Evolutionary conservation across 2,329 filamentous ascomycete genomes (phyloP), one percentile per base, ranked within the genome.

Genomic region (Fusarium sp.): DNA sequence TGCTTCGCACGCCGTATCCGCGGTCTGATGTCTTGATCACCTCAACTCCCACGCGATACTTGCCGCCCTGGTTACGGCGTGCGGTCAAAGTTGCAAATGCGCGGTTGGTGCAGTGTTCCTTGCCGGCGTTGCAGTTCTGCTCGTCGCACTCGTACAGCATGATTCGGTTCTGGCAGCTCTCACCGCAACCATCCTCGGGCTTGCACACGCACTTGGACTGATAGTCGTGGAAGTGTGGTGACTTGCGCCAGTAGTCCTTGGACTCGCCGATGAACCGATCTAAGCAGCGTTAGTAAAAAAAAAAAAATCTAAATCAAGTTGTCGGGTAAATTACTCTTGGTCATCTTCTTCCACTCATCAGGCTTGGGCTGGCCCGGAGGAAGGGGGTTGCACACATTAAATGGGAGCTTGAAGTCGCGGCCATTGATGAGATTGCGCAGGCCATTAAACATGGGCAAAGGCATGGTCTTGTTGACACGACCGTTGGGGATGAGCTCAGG

Each of bases 121-220:
- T 87, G 45, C 93, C 93, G 18, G 96, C 86, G 68, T 92, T 93
- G 86, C 97, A 99, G 81, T 98, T 99, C 66, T 89, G 92, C 56
- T 93, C 90, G 81, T 98, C 95, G 81, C 97, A 99, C 84, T 99
- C 97, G 82, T 98, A 98, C 65, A 97, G 91, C 95, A 98, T 98
- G 82, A 95, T 95, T 71, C 95, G 89, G 82, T 99, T 99, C 80
- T 98, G 94, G 83, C 97, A 99, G 78, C 93, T 89, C 73, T 98
- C 95, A 73, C 91, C 94, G 79, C 97, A 98, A 38, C 95, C 95
- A 63, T 92, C 91, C 63, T 95, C 93, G 8, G 89, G 86, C 47
- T 86, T 91, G 84, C 95, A 97, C 67, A 95, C 91, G 80, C 95
- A 97, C 80, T 91, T 92, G 69, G 92, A 94, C 66, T 91, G 90